Conservation (phyloP, 768 basidiomycete species). For the Rubroboletus satanas region DNA sequence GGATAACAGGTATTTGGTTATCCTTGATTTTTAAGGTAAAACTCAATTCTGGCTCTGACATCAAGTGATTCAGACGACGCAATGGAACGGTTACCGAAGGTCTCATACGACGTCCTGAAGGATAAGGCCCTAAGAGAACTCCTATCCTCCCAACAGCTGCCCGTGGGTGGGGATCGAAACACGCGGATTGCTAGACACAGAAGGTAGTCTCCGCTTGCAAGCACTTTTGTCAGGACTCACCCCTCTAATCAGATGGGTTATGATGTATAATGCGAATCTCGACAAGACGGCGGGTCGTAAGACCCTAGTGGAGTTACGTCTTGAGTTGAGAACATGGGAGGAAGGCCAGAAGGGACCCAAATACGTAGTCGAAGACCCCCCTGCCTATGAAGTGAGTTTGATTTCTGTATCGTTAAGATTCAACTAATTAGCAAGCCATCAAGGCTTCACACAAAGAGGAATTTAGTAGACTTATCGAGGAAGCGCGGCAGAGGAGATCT, state of each 20-base stretch:
- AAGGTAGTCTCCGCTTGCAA: conserved; percentile 37
- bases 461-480: conserved; percentile 34
- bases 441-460: conserved; percentile 29
- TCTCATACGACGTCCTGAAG: conserved; percentile 60
- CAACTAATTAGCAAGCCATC: neutral
- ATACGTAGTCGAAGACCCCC: conserved; percentile 35
- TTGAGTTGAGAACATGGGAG: conserved; percentile 59
- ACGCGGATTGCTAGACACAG: conserved; percentile 55
- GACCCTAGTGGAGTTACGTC: conserved; percentile 42
- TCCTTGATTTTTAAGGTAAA: neutral
- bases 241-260: conserved; percentile 52
- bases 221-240: neutral
- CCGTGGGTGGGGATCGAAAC: conserved; percentile 49
- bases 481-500: conserved; percentile 34
- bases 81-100: conserved; percentile 53
- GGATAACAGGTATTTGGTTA: conserved; percentile 23
- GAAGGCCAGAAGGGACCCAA: conserved; percentile 39
- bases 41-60: conserved; percentile 19
- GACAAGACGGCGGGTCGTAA: conserved; percentile 53
- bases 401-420: neutral
- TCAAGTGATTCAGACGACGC: conserved; percentile 32
- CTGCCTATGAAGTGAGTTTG: conserved; percentile 37
- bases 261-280: conserved; percentile 66
- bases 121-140: conserved; percentile 57
- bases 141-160: conserved; percentile 47